phyloP scores from a whole-genome alignment of 306 rosid species.

The Prunus mume region DNA sequence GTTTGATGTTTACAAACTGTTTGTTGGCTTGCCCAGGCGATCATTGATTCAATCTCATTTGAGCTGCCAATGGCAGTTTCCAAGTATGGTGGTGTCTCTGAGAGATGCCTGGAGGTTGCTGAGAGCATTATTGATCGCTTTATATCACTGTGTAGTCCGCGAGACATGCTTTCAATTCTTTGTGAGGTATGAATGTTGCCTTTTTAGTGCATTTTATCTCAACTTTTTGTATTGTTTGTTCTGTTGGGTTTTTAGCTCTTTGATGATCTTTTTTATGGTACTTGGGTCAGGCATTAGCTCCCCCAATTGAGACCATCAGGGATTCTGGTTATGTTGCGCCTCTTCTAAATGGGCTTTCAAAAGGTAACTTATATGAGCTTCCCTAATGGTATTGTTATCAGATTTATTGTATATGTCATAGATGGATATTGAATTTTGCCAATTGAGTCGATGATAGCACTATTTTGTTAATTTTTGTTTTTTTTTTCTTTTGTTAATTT shows the following conservation, averaged over 20 bases:
- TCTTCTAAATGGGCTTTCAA: constrained; percentile 61
- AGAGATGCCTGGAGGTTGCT: constrained; percentile 54
- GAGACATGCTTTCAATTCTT: constrained; percentile 81
- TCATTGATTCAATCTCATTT: constrained; percentile 63
- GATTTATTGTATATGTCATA: no score
- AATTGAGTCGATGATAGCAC: neutral
- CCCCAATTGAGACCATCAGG: constrained; percentile 34
- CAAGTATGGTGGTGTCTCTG: constrained; percentile 57
- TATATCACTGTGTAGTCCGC: constrained; percentile 56
- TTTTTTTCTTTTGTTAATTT: constrained; percentile 29
- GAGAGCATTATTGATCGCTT: constrained; percentile 55
- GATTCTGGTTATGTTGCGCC: constrained; percentile 50
- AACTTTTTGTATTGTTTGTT: neutral
- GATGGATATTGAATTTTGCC: neutral
- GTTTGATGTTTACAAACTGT: constrained; percentile 8
- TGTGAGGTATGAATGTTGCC: constrained; percentile 51
- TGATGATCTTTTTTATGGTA: constrained; percentile 28
- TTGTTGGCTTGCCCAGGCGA: constrained; percentile 39
- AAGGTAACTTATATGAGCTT: constrained; percentile 45
- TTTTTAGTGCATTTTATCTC: neutral
- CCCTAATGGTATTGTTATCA: neutral
- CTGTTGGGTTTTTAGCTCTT: constrained; percentile 20
- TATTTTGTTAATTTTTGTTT: neutral
- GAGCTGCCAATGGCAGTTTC: constrained; percentile 75
- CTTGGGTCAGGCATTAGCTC: constrained; percentile 62